Base-by-base conservation (phyloP, 495 filamentous ascomycete genomes). In the Penicillium mononematosum region DNA sequence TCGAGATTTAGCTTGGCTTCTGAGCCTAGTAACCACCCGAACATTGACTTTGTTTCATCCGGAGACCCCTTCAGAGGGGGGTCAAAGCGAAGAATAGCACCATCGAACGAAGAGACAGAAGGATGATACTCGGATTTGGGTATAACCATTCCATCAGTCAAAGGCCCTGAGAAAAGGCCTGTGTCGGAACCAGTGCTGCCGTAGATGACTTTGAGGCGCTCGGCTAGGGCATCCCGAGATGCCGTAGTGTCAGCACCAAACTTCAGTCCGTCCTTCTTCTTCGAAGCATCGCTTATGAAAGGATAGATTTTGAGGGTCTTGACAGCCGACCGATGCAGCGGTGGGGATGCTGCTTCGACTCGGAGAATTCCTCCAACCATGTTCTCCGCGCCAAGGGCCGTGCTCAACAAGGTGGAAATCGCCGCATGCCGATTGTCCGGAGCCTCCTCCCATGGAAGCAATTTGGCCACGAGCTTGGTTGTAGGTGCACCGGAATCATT, bases 291-390 rank as follows among this genome's bases (percentile, higher is more conserved):
- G 2, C 78, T 71, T 9, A 81, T 71, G 60, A 96, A 96, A 0
- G 94, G 95, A 60, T 85, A 89, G 0, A 98, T 71, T 57, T 88
- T 94, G 17, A 98, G 66, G 38, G 62, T 63, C 58, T 78, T 76
- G 19, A 82, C 73, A 1, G 77, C 72, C 25, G 78, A 82, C 54
- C 80, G 80, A 42, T 83, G 74, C 17, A 83, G 59, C 50, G 78
- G 85, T 29, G 76, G 70, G 10, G 86, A 85, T 8, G 89, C 88
- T 25, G 88, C 83, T 64, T 96, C 90, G 16, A 98, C 75, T 46
- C 91, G 88, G 34, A 94, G 78, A 55, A 97, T 83, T 16, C 91
- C 91, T n/a, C 94, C 94, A 20, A 96, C 88, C 24, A 96, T 78
- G 4, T 83, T 85, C 38, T 83, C 73, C 27, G 83, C 83, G 10